These are phyloP conservation scores for Xylaria curta DNA, from an alignment of 495 filamentous ascomycete species.

Conservation along the genomic window DNA sequence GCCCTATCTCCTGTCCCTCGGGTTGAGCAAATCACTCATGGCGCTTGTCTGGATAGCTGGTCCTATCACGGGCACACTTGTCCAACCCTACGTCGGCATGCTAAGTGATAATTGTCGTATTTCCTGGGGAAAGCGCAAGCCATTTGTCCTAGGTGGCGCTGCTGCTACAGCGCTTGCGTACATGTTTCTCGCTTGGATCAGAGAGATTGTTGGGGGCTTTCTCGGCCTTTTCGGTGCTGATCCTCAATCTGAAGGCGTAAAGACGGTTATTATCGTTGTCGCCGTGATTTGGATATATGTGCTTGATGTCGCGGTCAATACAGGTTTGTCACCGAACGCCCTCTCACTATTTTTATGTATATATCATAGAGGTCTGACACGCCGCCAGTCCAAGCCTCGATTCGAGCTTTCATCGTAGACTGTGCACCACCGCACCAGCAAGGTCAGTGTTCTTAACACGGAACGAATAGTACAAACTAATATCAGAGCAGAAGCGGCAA, in stretches of 20 bases:
- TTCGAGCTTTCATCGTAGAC: slow-evolving; percentile 90
- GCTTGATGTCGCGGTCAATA: slow-evolving; percentile 90
- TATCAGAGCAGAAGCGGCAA: slow-evolving; percentile 65
- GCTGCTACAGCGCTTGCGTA: slow-evolving; percentile 74
- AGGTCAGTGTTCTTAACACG: slow-evolving; percentile 45
- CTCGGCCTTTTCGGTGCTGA: slow-evolving; percentile 75
- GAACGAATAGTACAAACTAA: background rate
- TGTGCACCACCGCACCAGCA: slow-evolving; percentile 89
- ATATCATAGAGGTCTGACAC: slow-evolving; percentile 12
- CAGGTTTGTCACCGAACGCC: slow-evolving; percentile 59
- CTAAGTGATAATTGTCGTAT: slow-evolving; percentile 85
- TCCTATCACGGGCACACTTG: slow-evolving; percentile 81
- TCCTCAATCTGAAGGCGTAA: slow-evolving; percentile 63
- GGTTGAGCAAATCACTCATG: slow-evolving; percentile 90
- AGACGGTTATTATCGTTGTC: slow-evolving; percentile 66
- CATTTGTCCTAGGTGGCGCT: slow-evolving; percentile 83
- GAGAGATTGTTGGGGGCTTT: slow-evolving; percentile 75
- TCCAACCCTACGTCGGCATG: slow-evolving; percentile 94
- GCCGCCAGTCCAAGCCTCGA: slow-evolving; percentile 76
- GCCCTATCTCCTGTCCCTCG: slow-evolving; percentile 71
- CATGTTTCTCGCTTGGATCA: slow-evolving; percentile 81
- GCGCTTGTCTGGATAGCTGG: slow-evolving; percentile 95
- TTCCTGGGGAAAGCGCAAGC: slow-evolving; percentile 82
- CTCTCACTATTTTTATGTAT: background rate
- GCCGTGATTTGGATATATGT: slow-evolving; percentile 86